Percentiles rank a stretch among this genome's conserved stretches.
These are phyloP conservation scores for Kluyveromyces wickerhamii DNA, from an alignment of 805 yeast genomes.

Conservation along the genomic window DNA sequence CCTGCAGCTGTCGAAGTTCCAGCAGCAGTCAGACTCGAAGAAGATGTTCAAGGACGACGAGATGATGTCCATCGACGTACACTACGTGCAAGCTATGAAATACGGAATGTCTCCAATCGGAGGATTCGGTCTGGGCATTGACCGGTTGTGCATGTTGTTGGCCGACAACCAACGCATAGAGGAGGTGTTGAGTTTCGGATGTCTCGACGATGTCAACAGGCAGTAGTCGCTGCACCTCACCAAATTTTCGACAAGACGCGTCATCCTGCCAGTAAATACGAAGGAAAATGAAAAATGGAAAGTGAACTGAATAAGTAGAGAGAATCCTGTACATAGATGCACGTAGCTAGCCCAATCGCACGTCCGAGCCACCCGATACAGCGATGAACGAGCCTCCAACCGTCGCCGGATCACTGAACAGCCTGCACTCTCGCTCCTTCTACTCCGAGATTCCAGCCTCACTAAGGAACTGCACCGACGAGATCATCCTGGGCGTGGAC, in stretches of 20 bases:
- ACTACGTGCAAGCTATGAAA: conserved; percentile 70
- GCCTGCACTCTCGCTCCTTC: conserved; percentile 38
- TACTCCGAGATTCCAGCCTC: conserved; percentile 41
- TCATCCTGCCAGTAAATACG: too few relatives aligned
- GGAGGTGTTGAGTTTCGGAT: conserved; percentile 68
- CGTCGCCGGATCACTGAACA: conserved; percentile 15
- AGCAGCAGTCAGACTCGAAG: conserved; percentile 45
- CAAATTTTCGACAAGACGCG: too few relatives aligned
- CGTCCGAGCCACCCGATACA: not conserved
- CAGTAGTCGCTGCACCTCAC: conserved; percentile 35
- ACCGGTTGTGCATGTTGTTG: conserved; percentile 75
- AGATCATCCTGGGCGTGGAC: conserved; percentile 75
- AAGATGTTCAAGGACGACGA: conserved; percentile 49
- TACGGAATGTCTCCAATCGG: conserved; percentile 97
- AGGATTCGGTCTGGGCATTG: conserved; percentile 96
- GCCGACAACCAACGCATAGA: conserved; percentile 61
- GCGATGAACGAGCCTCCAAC: conserved; percentile 24
- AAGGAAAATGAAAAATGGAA: too few relatives aligned
- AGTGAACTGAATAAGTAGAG: too few relatives aligned
- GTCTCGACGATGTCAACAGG: conserved; percentile 56
- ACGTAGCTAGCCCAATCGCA: too few relatives aligned
- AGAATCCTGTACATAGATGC: too few relatives aligned
- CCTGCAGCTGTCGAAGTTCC: conserved; percentile 57
- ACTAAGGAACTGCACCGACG: conserved; percentile 28
- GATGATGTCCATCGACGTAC: conserved; percentile 59